phyloP scores from a whole-genome alignment of 257 asterid genomes.

The Ilex asprella region DNA sequence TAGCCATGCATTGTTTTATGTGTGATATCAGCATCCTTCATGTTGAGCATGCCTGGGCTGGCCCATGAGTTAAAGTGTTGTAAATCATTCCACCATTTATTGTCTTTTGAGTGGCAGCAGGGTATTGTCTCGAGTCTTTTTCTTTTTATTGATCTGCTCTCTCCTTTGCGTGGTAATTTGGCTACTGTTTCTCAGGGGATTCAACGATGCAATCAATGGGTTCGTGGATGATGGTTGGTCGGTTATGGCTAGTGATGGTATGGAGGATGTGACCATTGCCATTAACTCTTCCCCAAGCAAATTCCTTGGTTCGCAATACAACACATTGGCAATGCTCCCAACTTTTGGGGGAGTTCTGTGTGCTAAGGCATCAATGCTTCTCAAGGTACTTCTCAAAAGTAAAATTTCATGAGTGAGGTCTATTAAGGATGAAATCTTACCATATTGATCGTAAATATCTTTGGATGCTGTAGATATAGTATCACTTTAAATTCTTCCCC shows the following conservation, averaged over 20 bases:
- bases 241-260: constrained; percentile 71
- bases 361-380: constrained; percentile 95
- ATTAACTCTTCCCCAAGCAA: constrained; percentile 75
- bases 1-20: not conserved
- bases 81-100: no score
- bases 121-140: not conserved
- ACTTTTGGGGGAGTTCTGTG: constrained; percentile 85
- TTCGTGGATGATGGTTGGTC: constrained; percentile 96
- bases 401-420: no score
- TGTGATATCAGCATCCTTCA: no score
- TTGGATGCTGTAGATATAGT: no score
- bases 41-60: no score
- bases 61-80: no score
- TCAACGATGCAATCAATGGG: constrained; percentile 90
- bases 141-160: not conserved
- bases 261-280: constrained; percentile 77
- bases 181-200: constrained; percentile 49
- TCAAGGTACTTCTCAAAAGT: constrained; percentile 40
- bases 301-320: constrained; percentile 62
- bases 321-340: constrained; percentile 61
- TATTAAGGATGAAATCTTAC: no score
- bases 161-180: constrained; percentile 1
- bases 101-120: no score
- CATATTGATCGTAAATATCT: no score
- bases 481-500: no score